Evolutionary conservation across 2,329 filamentous ascomycete species (phyloP), one percentile per base, ranked within the genome.

Genomic region (Magnaporthales sp.): DNA sequence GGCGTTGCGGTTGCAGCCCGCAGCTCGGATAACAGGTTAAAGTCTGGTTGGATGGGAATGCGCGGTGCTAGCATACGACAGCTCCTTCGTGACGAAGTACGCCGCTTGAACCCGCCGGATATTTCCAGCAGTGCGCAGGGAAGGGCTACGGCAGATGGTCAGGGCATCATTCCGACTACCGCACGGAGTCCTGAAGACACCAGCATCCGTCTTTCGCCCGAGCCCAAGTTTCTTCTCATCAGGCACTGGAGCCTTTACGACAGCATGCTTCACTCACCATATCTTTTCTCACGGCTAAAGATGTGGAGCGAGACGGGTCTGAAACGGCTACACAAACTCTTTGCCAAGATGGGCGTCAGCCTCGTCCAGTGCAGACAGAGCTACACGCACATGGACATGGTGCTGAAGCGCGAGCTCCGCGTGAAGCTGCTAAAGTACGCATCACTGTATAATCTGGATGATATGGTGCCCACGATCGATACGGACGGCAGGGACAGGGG

Each of bases 331-430:
- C 92, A 97, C 77, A 98, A 98, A 75, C 84, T 99, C 0, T 84
- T 99, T 2, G 95, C 95, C 60, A 99, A 98, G 78, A 99, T 99
- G 94, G 95, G 95, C 32, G 91, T 99, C 66, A 96, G 92, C 73
- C 81, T 98, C 51, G 90, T 90, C 5, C 94, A 99, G 78, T 97
- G 93, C 79, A 93, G 92, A 73, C 95, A 98, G 77, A 94, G 89
- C 75, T 99, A 98, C 75, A 92, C 93, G 0, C 95, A 99, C 77
- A 98, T 99, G 93, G 94, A 98, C 77, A 96, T 97, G 88, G 89
- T 96, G 77, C 81, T 99, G 38, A 99, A 98, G 78, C 89, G 92
- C 5, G 91, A 92, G 31, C 80, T 73, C 31, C 88, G 94, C 58
- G 87, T 91, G 63, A 92, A 96, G 68, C 83, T 99, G 1, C 83